Evolutionary conservation across 208 protist species (phyloP), one percentile per base, ranked within the genome.

Genomic region (Leptomonas pyrrhocoris): DNA sequence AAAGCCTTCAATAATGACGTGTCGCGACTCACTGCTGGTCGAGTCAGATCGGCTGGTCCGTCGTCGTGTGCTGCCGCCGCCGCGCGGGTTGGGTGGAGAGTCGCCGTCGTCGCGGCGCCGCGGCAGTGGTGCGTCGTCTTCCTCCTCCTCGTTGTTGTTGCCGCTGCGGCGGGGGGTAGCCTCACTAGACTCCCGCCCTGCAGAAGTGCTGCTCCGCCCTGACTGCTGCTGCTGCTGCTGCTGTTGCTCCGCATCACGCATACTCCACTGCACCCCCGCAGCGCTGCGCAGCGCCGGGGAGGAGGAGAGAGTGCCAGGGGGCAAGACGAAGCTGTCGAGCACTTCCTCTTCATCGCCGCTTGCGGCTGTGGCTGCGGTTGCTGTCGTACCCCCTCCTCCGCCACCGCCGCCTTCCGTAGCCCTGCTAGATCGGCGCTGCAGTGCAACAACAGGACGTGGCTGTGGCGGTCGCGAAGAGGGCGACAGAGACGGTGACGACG

Each of bases 1-100:
- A 21, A 80, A 70, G 21, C 65, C 68, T 16, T 71, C 68, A 31
- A 72, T 73, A 34, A 74, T 73, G 61, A 57, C 67, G 61, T 80
- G 74, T n/a, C 67, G 66, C 23, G 48, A 40, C 42, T 78, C 60
- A 25, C 64, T 54, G 23, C 49, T 36, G 2, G 43, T 58, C 30
- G 58, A 34, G 31, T 28, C 48, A 0, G 63, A 54, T 0, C 67
- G 45, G n/a, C 25, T 69, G 8, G 60, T 58, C 21, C 42, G 16
- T 8, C 62, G 71, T 13, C 49, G 42, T 7, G 57, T 45, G 11
- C 31, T 51, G 27, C 48, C 43, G 19, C 58, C 36, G 21, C 55
- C 27, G 31, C 40, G 48, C 50, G 38, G 56, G 21, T 61, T 53
- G 19, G 50, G 45, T 12, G 30, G 51, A 30, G 50, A 27, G 18